Conservation (phyloP, 139 green algal species). For the Zygnema cylindricum region DNA sequence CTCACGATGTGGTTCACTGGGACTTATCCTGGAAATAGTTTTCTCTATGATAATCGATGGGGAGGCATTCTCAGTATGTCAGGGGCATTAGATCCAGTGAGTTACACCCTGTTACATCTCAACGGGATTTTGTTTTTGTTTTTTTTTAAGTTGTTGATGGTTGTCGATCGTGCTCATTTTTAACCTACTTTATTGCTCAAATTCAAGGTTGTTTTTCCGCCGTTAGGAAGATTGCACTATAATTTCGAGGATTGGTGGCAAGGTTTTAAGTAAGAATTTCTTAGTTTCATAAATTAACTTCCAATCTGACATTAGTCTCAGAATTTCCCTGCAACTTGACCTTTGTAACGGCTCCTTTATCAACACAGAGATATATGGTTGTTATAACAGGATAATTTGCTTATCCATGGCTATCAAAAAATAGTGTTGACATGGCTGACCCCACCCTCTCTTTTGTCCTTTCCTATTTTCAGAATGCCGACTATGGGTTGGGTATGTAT, state of each 20-base stretch:
- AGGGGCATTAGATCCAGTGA: background rate
- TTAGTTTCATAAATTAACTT: background rate
- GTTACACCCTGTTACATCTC: background rate
- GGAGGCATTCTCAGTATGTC: background rate
- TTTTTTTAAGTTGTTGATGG: background rate
- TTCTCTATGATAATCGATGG: constrained; percentile 39
- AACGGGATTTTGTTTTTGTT: background rate
- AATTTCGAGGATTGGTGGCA: background rate
- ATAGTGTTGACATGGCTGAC: background rate
- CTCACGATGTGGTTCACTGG: constrained; percentile 29
- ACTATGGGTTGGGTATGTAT: constrained; percentile 64
- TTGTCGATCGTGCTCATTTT: too few relatives aligned
- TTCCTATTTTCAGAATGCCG: background rate
- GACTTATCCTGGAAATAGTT: constrained; percentile 8
- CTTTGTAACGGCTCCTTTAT: too few relatives aligned
- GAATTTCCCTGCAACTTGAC: too few relatives aligned
- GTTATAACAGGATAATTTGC: background rate
- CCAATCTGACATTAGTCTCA: too few relatives aligned
- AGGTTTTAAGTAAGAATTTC: background rate
- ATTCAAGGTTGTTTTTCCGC: background rate
- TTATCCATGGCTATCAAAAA: background rate
- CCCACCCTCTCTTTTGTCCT: background rate
- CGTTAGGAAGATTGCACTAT: background rate
- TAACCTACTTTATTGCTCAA: too few relatives aligned
- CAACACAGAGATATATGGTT: too few relatives aligned